These are phyloP conservation scores for Aspergillus sp. DNA, from an alignment of 2,329 filamentous ascomycete species.

Conservation along the genomic window DNA sequence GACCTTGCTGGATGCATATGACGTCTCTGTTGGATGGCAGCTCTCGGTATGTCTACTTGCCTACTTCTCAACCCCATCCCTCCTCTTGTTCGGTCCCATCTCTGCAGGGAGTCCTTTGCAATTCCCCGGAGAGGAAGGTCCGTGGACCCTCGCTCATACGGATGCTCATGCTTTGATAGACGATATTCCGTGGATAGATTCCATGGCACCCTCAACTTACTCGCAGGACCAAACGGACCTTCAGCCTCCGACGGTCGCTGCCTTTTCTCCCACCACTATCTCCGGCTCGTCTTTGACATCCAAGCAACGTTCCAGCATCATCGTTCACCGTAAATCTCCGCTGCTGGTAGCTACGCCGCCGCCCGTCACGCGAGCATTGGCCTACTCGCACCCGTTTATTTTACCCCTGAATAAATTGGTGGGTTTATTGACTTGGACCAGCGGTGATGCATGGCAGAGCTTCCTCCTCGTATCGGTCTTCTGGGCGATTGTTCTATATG, in stretches of 20 bases:
- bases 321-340: constrained; percentile 96
- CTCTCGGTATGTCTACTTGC: constrained; percentile 43
- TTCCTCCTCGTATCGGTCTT: constrained; percentile 83
- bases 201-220: constrained; percentile 49
- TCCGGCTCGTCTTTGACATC: constrained; percentile 66
- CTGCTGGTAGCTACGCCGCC: constrained; percentile 90
- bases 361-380: constrained; percentile 87
- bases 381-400: constrained; percentile 93
- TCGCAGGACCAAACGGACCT: constrained; percentile 41
- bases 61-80: constrained; percentile 3
- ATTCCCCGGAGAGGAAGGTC: not conserved
- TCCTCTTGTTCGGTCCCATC: not conserved
- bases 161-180: constrained; percentile 23
- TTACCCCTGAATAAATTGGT: constrained; percentile 82
- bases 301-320: constrained; percentile 82
- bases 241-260: constrained; percentile 73
- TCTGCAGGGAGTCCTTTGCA: not conserved
- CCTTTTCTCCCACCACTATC: constrained; percentile 83
- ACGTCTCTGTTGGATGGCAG: constrained; percentile 50
- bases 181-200: constrained; percentile 55
- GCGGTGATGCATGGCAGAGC: constrained; percentile 92
- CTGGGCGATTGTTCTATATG: constrained; percentile 84
- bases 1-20: constrained; percentile 32
- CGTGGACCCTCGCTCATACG: not conserved
- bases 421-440: constrained; percentile 90